Conservation (phyloP, 192 early-diverging fungal genomes). For the Martensiomyces pterosporus region DNA sequence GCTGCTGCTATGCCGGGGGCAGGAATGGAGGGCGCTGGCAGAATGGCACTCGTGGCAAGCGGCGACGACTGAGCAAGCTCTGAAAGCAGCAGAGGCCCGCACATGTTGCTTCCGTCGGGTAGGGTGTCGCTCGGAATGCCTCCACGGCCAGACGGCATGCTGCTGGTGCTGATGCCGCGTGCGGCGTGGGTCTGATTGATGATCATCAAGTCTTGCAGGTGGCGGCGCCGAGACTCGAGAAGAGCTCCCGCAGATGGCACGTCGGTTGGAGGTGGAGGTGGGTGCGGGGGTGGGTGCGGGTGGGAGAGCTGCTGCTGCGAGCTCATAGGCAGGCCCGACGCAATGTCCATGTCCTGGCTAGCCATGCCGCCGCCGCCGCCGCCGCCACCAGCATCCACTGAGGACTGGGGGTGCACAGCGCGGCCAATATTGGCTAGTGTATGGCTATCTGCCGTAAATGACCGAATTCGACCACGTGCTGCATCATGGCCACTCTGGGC, state of each 20-base stretch:
- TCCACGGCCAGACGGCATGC: neutral
- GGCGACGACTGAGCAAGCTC: slow-evolving; percentile 11
- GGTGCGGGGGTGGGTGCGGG: neutral
- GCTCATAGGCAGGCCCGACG: too few species aligned
- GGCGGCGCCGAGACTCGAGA: slow-evolving; percentile 37
- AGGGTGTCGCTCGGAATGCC: neutral
- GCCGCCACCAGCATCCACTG: too few species aligned
- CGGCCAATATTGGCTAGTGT: slow-evolving; percentile 10
- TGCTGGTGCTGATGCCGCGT: slow-evolving; percentile 16
- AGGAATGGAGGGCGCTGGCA: too few species aligned
- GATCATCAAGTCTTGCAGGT: slow-evolving; percentile 40
- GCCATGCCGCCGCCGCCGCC: slow-evolving; percentile 3
- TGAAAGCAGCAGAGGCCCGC: slow-evolving; percentile 19
- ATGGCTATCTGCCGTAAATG: slow-evolving; percentile 26
- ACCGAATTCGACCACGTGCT: slow-evolving; percentile 21
- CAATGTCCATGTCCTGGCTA: neutral
- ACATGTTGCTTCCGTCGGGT: neutral
- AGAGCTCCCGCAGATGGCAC: slow-evolving; percentile 26
- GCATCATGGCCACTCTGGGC: neutral
- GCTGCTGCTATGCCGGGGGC: neutral
- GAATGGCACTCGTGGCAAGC: neutral
- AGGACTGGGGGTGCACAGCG: neutral
- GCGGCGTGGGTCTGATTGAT: slow-evolving; percentile 42
- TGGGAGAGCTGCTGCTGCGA: neutral
- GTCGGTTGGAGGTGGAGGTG: slow-evolving; percentile 1